Base-by-base conservation (phyloP, 768 basidiomycete genomes). In the Boletales sp. region DNA sequence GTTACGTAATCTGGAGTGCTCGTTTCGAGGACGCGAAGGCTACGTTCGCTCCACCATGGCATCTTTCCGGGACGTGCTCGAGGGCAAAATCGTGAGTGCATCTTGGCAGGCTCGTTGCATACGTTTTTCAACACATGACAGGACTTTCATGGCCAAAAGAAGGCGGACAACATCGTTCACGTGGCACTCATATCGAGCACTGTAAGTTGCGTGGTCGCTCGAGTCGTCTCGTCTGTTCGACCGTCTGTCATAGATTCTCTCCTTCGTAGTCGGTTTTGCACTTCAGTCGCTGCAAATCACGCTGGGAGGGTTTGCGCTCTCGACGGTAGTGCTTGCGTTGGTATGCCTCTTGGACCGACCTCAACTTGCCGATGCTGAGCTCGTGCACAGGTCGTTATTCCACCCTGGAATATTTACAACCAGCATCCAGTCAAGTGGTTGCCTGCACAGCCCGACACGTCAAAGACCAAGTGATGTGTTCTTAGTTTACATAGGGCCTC, bases 321-420 rank as follows among this genome's bases (percentile, higher is more conserved):
- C 43, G n/a, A 64, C 59, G 18, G 52, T 57, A 5, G 46, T 18
- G 34, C 43, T 66, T 39, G 52, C 55, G 10, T 35, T 64, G 59
- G 64, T 66, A 37, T 32, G 63, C 19, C 19, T 10, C 14, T n/a
- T n/a, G 32, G 7, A 9, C 32, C 15, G 0, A 13, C 17, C 5
- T 18, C 15, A 15, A 1, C n/a, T 18, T n/a, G 5, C 18, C 11
- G 29, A 19, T 19, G 37, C 47, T 59, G 29, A 62, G 32, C 8
- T 17, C 38, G 18, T 2, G 27, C 17, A 5, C 7, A 89, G 87
- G 65, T 74, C 41, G 71, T 82, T 12, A 52, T 90, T 5, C 88
- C 87, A 0, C 82, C 83, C 9, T 90, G 88, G 88, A 77, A 82
- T 0, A 69, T 78, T 66, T 63, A 53, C 35, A 65, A 63, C 24